Evolutionary conservation across 2,329 filamentous ascomycete genomes (phyloP), one percentile per base, ranked within the genome.

Genomic region (Fusarium subglutinans): DNA sequence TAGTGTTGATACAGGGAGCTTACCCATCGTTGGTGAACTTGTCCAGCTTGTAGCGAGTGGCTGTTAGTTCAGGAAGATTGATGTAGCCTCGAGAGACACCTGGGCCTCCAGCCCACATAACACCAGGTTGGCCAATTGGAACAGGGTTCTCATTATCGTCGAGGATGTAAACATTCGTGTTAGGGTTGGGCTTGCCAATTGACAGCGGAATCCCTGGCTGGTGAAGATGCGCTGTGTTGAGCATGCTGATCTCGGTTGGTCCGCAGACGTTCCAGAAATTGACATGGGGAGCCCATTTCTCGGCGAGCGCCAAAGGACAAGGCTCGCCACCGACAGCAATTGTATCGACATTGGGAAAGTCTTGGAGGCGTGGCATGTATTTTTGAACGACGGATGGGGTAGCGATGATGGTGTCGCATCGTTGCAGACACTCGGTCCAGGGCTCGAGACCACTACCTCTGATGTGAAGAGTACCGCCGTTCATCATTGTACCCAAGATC

Each of bases 151-250:
- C 68, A 9, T 85, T 76, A 7, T 87, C 84, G 58, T 89, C 86
- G 24, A 90, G 78, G 22, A 90, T 83, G 64, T 90, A 90, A 8
- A 89, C 85, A 1, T 66, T 76, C 1, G 72, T 90, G 78, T 90
- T 90, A 7, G 89, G 87, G 2, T 87, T 86, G 0, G 71, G 71
- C n/a, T 69, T 72, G 18, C 71, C 71, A 9, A 74, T 74, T 0
- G 71, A 61, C 3, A 74, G 11, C 3, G 54, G 69, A 20, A 51
- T 63, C 1, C 71, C 71, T 2, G 57, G 67, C 2, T n/a, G 22
- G n/a, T 74, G 71, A 15, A 74, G 63, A 37, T 74, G 71, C 1
- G 53, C 68, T 2, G 71, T 74, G 55, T 74, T 74, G 45, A 74
- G 71, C 26, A 74, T 64, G 43, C 58, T 74, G 35, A 74, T 74